Conservation (phyloP, 2,329 filamentous ascomycete species). For the Biscogniauxia sp. region DNA sequence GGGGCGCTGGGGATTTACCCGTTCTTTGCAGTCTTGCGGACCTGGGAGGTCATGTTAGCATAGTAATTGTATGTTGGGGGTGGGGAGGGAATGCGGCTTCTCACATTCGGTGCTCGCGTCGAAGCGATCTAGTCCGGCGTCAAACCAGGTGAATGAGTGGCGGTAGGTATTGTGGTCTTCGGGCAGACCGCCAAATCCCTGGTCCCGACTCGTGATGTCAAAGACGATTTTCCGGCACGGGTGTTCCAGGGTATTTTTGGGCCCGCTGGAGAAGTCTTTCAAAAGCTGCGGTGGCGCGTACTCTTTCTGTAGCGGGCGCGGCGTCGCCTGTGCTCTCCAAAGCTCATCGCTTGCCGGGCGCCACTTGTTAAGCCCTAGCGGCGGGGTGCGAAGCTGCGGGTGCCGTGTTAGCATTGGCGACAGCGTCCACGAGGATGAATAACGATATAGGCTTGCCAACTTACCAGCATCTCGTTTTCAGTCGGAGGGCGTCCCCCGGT, state of each 20-base stretch:
- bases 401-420: conserved; percentile 1
- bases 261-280: conserved; percentile 38
- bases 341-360: conserved; percentile 21
- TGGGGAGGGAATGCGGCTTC: neutral
- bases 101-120: conserved; percentile 36
- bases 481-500: conserved; percentile 9
- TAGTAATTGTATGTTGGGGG: neutral
- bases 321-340: conserved; percentile 22
- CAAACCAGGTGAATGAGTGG: conserved; percentile 61
- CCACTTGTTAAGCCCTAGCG: conserved; percentile 38
- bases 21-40: conserved; percentile 17
- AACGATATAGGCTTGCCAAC: neutral
- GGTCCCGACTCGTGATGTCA: conserved; percentile 54
- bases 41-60: conserved; percentile 14
- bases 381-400: conserved; percentile 39
- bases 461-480: conserved; percentile 42
- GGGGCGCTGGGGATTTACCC: conserved; percentile 1
- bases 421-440: neutral
- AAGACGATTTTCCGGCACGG: conserved; percentile 63
- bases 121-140: conserved; percentile 58
- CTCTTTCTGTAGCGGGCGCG: conserved; percentile 28
- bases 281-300: conserved; percentile 31
- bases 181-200: conserved; percentile 50
- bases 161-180: conserved; percentile 39
- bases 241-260: conserved; percentile 39